These are phyloP conservation scores for Leucoagaricus sp. DNA, from an alignment of 1,284 basidiomycete species.

Conservation along the genomic window DNA sequence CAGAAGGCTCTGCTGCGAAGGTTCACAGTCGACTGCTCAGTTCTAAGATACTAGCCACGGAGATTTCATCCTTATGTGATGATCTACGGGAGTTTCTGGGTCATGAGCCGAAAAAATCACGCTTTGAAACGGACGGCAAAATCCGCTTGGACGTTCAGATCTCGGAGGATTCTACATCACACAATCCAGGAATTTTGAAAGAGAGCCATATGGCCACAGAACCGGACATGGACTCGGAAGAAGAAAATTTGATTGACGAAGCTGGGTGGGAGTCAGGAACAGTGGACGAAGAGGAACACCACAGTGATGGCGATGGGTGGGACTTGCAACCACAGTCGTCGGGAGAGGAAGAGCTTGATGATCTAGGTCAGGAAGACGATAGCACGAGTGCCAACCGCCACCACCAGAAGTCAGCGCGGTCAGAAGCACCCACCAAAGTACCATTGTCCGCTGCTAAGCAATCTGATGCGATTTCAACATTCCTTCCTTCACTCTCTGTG, in stretches of 20 bases:
- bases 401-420: neutral
- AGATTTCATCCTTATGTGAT: conserved; percentile 55
- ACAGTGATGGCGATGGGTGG: conserved; percentile 38
- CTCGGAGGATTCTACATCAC: neutral
- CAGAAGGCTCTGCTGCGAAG: conserved; percentile 55
- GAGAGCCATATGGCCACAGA: conserved; percentile 20
- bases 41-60: conserved; percentile 71
- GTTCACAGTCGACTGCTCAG: conserved; percentile 77
- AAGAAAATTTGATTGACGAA: conserved; percentile 32
- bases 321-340: conserved; percentile 44
- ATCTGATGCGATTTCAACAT: conserved; percentile 57
- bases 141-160: neutral
- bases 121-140: neutral
- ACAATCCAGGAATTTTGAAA: neutral
- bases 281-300: conserved; percentile 35
- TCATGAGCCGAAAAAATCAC: conserved; percentile 11
- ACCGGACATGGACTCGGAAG: conserved; percentile 16
- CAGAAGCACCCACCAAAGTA: conserved; percentile 7
- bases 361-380: neutral
- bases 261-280: conserved; percentile 67
- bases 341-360: conserved; percentile 23
- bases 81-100: conserved; percentile 39
- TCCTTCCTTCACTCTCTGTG: conserved; percentile 85
- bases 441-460: conserved; percentile 10
- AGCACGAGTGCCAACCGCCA: conserved; percentile 19